These are phyloP conservation scores for Flaveria brownii DNA, from an alignment of 129 eudicot species.

Conservation along the genomic window DNA sequence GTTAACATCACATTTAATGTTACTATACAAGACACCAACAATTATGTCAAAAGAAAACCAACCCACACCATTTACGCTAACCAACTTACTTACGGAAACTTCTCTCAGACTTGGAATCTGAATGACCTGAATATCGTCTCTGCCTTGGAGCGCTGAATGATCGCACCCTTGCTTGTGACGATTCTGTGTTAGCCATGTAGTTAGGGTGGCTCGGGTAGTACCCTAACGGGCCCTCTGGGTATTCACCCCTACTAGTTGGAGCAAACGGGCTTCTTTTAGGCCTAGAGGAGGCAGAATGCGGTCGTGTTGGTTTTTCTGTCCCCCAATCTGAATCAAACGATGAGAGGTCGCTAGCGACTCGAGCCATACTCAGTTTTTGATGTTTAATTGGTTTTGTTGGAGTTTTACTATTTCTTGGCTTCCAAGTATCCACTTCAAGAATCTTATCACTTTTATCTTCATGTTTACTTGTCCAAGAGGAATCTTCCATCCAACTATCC, in stretches of 20 bases:
- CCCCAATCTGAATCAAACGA: constrained; percentile 47
- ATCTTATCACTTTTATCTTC: constrained; percentile 75
- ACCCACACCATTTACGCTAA: background rate
- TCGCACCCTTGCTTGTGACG: constrained; percentile 73
- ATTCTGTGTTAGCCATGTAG: constrained; percentile 85
- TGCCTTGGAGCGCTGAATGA: constrained; percentile 85
- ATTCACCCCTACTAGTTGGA: constrained; percentile 49
- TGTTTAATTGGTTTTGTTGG: constrained; percentile 39
- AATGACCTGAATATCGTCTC: constrained; percentile 49
- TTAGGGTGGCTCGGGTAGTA: constrained; percentile 59
- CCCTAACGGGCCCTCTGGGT: constrained; percentile 48
- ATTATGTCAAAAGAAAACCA: constrained; percentile 6
- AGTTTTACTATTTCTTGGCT: constrained; percentile 39
- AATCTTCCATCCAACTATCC: constrained; percentile 71
- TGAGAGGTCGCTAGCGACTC: constrained; percentile 30
- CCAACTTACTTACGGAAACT: constrained; percentile 35
- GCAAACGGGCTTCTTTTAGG: constrained; percentile 53
- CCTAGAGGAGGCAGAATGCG: constrained; percentile 49
- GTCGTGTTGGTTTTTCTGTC: constrained; percentile 40
- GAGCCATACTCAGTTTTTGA: constrained; percentile 42
- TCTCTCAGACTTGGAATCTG: constrained; percentile 56
- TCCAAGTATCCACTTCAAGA: constrained; percentile 93
- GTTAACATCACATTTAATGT: background rate
- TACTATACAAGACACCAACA: constrained; percentile 18
- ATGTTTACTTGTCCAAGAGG: constrained; percentile 46